These are phyloP conservation scores for Apodospora peruviana DNA, from an alignment of 495 filamentous ascomycete genomes.

Conservation along the genomic window DNA sequence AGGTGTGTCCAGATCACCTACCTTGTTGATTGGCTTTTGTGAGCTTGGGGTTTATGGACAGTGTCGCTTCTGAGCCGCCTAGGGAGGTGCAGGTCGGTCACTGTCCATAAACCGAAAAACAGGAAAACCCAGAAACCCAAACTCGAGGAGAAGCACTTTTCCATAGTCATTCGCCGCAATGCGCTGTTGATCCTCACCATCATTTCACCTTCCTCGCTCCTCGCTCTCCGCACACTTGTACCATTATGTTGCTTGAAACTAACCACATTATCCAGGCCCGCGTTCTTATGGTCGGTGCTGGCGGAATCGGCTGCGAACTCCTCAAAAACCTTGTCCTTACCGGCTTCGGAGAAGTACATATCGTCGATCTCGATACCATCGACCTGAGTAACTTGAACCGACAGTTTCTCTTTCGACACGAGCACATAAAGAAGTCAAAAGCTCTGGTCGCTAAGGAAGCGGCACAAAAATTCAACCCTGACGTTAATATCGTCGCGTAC, in stretches of 20 bases:
- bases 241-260: not conserved
- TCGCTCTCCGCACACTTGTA: not conserved
- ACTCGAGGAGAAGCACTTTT: not conserved
- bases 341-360: slow-evolving; percentile 91
- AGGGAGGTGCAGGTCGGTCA: too few species aligned
- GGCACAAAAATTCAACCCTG: slow-evolving; percentile 84
- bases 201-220: not conserved
- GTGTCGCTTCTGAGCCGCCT: slow-evolving; percentile 1
- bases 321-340: slow-evolving; percentile 93
- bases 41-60: too few species aligned
- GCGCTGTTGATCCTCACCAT: not conserved
- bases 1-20: slow-evolving; percentile 31
- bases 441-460: slow-evolving; percentile 93
- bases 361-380: slow-evolving; percentile 97
- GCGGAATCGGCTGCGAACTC: slow-evolving; percentile 95
- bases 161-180: not conserved
- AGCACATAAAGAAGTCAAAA: slow-evolving; percentile 97
- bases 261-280: slow-evolving; percentile 54
- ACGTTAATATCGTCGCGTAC: slow-evolving; percentile 80
- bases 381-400: slow-evolving; percentile 97
- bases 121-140: not conserved
- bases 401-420: slow-evolving; percentile 94
- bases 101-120: too few species aligned
- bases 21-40: slow-evolving; percentile 6
- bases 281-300: slow-evolving; percentile 91